Base-by-base conservation (phyloP, 495 filamentous ascomycete genomes). In the Xylaria curta region DNA sequence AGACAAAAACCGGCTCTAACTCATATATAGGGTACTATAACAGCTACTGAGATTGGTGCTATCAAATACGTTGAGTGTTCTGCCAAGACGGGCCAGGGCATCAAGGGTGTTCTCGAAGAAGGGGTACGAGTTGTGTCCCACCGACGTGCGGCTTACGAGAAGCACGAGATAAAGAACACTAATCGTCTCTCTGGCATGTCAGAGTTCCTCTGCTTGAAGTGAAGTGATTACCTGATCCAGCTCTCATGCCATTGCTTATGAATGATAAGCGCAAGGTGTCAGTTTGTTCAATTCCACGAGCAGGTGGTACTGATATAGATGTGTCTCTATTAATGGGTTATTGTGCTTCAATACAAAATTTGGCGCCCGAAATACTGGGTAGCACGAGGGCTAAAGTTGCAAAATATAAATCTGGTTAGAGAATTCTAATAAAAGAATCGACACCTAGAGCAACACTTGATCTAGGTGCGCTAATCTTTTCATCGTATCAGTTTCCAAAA, bases 31-130 rank as follows among this genome's bases (percentile, higher is more conserved):
- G 64, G 68, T 3, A 44, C 72, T 12, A 59, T 68, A 21, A 68
- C 28, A 8, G 59, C 68, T 0, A 69, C 13, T 12, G 64, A 69
- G 12, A 44, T 75, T 47, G 72, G 73, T 2, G 72, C 72, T 7
- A 21, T 68, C 3, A 73, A 71, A 61, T 79, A 79, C 33, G 66
- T 79, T 58, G 74, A 77, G 40, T 79, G 77, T 28, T 79, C 77
- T 1, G 77, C 77, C 1, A 77, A 72, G 66, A 75, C 72, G 0
- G 72, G 77, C 31, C 64, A 77, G 63, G 76, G 76, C 38, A 74
- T 77, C 33, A 28, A 73, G 1, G 70, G 49, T 21, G 68, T 75
- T 17, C 73, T 79, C 53, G 70, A 79, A 33, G 75, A 79, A 21
- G 74, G 60, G 9, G 68, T 73, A 9, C 74, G 72, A 13, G 47